Evolutionary conservation across 805 yeast species (phyloP), one percentile per base, ranked within the genome.

Genomic region (Metschnikowia sp.): DNA sequence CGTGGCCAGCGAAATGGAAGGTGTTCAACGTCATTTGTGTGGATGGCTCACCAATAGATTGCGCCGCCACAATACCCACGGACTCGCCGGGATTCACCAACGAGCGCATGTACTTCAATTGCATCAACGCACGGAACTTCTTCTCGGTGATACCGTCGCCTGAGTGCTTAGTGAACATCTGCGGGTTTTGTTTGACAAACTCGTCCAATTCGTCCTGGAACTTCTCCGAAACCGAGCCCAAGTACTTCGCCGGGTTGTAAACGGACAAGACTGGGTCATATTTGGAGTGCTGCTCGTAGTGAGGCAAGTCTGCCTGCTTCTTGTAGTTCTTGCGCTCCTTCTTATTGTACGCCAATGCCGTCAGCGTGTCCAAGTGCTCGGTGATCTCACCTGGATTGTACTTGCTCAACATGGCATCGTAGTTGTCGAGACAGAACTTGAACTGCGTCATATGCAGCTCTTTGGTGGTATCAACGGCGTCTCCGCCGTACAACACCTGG

Each of bases 1-100:
- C 99, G 74, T 95, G 99, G 68, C 99, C 99, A 60, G 99, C 99
- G 64, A 94, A 94, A 76, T 94, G 96, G 88, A 88, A 88, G 40
- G 96, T 88, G 68, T 88, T 88, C 62, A 88, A 80, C 13, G 99
- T 94, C 99, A 94, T 94, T 75, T 94, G 99, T 3, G 99, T 94
- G 4, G 97, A 89, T 43, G 99, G 99, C 71, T 94, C 99, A 72
- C 99, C 99, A 66, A 94, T 84, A 45, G 97, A 90, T 72, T 94
- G 98, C 19, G 97, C 86, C 8, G 99, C 99, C 72, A 95, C 85
- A 62, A 94, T 91, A 72, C 99, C 99, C 46, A 94, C 98, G 43
- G 97, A 83, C 69, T 94, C 99, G 66, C 99, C 99, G 4, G 99
- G 98, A 60, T 89, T 81, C 45, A 94, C 84, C 56, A 91, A 75